phyloP scores from a whole-genome alignment of 208 protist genomes.

The Naegleria fowleri region DNA sequence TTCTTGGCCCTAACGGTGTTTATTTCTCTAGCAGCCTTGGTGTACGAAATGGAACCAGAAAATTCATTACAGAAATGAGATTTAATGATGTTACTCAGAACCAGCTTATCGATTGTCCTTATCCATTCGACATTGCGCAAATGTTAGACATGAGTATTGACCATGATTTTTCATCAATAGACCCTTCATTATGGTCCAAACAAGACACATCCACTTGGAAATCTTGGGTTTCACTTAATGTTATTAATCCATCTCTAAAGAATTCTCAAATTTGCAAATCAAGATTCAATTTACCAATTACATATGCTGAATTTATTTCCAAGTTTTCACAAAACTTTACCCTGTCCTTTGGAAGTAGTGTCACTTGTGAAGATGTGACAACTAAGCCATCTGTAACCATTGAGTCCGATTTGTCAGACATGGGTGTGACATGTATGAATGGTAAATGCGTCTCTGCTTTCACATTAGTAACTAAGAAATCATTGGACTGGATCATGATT shows the following conservation, averaged over 20 bases:
- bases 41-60: too few species aligned
- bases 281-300: background rate
- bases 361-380: background rate
- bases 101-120: too few species aligned
- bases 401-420: background rate
- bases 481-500: too few species aligned
- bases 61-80: too few species aligned
- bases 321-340: background rate
- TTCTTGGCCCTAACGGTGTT: too few species aligned
- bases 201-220: background rate
- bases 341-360: background rate
- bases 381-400: background rate
- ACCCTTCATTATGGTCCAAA: background rate
- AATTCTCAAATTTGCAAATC: too few species aligned
- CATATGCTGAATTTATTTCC: background rate
- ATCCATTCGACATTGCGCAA: too few species aligned
- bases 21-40: too few species aligned
- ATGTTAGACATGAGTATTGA: background rate
- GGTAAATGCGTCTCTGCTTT: background rate
- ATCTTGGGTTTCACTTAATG: background rate
- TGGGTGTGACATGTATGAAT: background rate
- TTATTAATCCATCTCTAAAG: too few species aligned
- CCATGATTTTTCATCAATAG: background rate
- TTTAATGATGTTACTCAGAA: too few species aligned
- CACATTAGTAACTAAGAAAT: background rate